Base-by-base conservation (phyloP, 306 rosid genomes). In the Geum urbanum region DNA sequence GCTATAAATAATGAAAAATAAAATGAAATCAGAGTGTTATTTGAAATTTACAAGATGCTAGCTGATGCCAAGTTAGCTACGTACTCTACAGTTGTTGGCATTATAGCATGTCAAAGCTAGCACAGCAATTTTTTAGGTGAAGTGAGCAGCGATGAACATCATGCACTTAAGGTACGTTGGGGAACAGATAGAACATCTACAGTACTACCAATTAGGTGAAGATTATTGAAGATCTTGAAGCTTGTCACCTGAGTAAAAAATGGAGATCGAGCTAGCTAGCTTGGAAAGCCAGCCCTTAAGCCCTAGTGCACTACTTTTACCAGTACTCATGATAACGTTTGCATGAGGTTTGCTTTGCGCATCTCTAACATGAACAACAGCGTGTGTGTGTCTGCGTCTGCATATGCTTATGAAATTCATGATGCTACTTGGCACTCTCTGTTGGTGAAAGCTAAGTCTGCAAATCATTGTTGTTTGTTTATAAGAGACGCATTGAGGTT, bases 191-290 rank as follows among this genome's bases (percentile, higher is more conserved):
- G 10, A 58, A 27, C 14, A 58, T 18, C 63, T 5, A 32, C 63
- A 58, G 19, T 58, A 32, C 5, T 32, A 7, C 10, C 57, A 8
- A 8, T 27, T 20, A 8, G 64, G 53, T 20, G 14, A 55, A 22
- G n/a, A 69, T 65, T 18, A 18, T 50, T 63, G 53, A 11, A 51
- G 50, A 53, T 62, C 19, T 47, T 5, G 71, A 51, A 70, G 71
- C 48, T 64, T 70, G 78, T 67, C 76, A 73, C 80, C 78, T 62
- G 69, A 52, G 39, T 35, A 69, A 72, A 66, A 77, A n/a, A 44
- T 71, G 55, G 55, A 77, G 37, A 20, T 27, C 35, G 10, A 55
- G 19, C 8, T 16, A 11, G 59, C 8, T 14, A 55, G 61, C 39
- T 55, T 22, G 16, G 61, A 55, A 55, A 55, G 22, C 39, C 35